Conservation (phyloP, 2,329 filamentous ascomycete genomes). For the Bipolaris sorokiniana region DNA sequence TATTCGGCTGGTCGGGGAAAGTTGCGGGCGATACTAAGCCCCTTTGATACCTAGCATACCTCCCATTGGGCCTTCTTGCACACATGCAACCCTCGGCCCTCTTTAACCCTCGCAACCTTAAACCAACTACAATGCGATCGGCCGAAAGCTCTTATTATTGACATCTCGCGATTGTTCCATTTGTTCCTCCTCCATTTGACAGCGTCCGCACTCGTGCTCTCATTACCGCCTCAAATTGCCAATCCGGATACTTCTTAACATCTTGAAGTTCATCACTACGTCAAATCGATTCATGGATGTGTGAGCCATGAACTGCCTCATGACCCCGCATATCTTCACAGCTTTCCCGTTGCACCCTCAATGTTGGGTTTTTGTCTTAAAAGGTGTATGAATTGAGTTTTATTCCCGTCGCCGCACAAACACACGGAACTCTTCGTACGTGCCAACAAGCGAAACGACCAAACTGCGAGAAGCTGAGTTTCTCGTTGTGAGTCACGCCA, state of each 20-base stretch:
- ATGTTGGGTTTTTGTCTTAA: constrained; percentile 11
- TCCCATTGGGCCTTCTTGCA: constrained; percentile 12
- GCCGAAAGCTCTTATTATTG: constrained; percentile 2
- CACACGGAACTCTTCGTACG: too few relatives aligned
- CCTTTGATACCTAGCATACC: constrained; percentile 12
- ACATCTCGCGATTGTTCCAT: constrained; percentile 2
- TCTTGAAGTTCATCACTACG: constrained; percentile 26
- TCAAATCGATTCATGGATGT: not conserved
- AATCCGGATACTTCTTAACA: constrained; percentile 21
- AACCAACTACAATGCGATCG: constrained; percentile 12
- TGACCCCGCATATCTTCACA: constrained; percentile 10
- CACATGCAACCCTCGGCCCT: constrained; percentile 12
- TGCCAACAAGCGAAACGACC: not conserved
- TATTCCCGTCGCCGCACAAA: too few relatives aligned
- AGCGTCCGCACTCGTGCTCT: constrained; percentile 9
- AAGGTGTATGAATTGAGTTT: not conserved
- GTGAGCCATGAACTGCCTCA: constrained; percentile 3
- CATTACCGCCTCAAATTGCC: constrained; percentile 16
- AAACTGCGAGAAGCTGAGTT: constrained; percentile 27
- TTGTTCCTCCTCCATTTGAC: not conserved
- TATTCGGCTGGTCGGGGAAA: constrained; percentile 22
- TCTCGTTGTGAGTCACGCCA: constrained; percentile 27
- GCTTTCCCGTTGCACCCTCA: constrained; percentile 14
- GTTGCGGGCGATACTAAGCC: constrained; percentile 25
- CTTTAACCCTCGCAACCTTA: constrained; percentile 15